These are phyloP conservation scores for Stenogyne calaminthoides DNA, from an alignment of 305 asterid species.

Conservation along the genomic window DNA sequence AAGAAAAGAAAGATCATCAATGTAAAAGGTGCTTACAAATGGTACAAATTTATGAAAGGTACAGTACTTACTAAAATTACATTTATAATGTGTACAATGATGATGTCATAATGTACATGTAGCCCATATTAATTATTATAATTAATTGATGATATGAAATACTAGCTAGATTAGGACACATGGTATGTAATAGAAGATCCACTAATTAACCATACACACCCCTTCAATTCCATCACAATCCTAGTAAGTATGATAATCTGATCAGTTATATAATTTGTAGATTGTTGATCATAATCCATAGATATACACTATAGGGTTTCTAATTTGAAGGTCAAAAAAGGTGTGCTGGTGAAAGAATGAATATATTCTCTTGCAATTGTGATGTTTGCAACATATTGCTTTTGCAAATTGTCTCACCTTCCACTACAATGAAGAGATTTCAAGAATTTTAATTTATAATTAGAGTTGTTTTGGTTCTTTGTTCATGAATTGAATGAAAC, in stretches of 20 bases:
- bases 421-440: conserved; percentile 28
- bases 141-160: background rate
- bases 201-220: background rate
- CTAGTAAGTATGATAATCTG: conserved; percentile 28
- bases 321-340: conserved; percentile 42
- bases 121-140: too few relatives aligned
- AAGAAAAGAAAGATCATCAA: background rate
- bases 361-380: conserved; percentile 38
- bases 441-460: background rate
- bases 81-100: background rate
- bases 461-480: background rate
- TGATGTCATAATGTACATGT: background rate
- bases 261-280: conserved; percentile 24
- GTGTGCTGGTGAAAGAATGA: conserved; percentile 41
- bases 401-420: conserved; percentile 20
- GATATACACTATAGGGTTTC: background rate
- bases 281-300: conserved; percentile 32
- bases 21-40: conserved; percentile 11
- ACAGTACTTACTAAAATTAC: background rate
- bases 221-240: conserved; percentile 2
- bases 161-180: background rate
- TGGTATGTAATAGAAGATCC: conserved; percentile 15
- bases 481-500: background rate
- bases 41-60: conserved; percentile 15
- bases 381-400: conserved; percentile 32